These are phyloP conservation scores for Neurospora sp. DNA, from an alignment of 495 filamentous ascomycete genomes.

Conservation along the genomic window DNA sequence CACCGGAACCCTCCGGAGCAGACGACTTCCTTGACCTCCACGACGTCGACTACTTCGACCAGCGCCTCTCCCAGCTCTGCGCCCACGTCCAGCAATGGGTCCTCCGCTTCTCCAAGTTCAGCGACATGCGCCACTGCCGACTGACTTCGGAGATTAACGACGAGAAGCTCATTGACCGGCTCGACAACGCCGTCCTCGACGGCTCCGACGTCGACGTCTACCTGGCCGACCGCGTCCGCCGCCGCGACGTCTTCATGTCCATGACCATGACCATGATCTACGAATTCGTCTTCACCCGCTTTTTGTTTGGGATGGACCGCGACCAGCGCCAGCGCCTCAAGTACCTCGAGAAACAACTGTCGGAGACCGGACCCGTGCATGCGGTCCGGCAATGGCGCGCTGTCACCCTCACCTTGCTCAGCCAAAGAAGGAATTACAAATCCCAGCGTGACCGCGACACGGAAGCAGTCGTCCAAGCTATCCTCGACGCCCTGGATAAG, in stretches of 20 bases:
- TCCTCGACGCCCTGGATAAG: slow-evolving; percentile 65
- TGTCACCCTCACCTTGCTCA: slow-evolving; percentile 80
- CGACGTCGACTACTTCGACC: slow-evolving; percentile 91
- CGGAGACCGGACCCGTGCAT: slow-evolving; percentile 68
- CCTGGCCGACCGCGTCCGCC: slow-evolving; percentile 72
- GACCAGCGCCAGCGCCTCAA: slow-evolving; percentile 97
- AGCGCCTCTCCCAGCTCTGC: slow-evolving; percentile 86
- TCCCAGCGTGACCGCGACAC: slow-evolving; percentile 73
- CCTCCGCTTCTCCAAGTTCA: slow-evolving; percentile 90
- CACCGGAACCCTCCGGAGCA: slow-evolving; percentile 22
- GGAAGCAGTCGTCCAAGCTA: slow-evolving; percentile 78
- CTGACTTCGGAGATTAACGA: slow-evolving; percentile 70
- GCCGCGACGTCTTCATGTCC: slow-evolving; percentile 91
- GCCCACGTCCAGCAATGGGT: slow-evolving; percentile 95
- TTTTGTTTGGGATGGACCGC: slow-evolving; percentile 95
- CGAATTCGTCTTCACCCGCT: slow-evolving; percentile 95
- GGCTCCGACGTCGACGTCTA: slow-evolving; percentile 82
- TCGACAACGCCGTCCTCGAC: slow-evolving; percentile 89
- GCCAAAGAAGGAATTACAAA: slow-evolving; percentile 62
- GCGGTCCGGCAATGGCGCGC: slow-evolving; percentile 95
- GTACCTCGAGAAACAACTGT: slow-evolving; percentile 78
- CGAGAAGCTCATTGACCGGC: slow-evolving; percentile 80
- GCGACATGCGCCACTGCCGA: slow-evolving; percentile 75
- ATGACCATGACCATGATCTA: slow-evolving; percentile 97
- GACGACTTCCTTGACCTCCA: slow-evolving; percentile 68